Percentiles rank a stretch among this genome's conserved stretches.
phyloP scores from a whole-genome alignment of 805 yeast species.

The Spathaspora boniae region DNA sequence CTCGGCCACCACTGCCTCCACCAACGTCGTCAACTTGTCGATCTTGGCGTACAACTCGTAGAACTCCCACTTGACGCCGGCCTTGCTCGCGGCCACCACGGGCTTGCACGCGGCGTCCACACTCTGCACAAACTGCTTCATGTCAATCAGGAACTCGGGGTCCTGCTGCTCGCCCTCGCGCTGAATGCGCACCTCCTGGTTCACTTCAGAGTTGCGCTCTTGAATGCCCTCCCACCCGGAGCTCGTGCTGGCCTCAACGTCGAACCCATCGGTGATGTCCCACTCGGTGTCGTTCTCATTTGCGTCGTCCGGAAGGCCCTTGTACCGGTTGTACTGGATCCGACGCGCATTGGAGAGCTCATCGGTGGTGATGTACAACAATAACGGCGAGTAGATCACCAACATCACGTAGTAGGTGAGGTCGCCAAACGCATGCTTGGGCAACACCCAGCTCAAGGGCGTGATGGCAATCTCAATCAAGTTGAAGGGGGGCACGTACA shows the following conservation, averaged over 20 bases:
- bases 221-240: slow-evolving; percentile 28
- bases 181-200: slow-evolving; percentile 44
- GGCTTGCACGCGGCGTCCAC: slow-evolving; percentile 57
- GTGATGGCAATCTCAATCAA: slow-evolving; percentile 52
- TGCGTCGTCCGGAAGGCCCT: slow-evolving; percentile 69
- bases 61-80: slow-evolving; percentile 63
- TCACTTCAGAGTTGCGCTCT: slow-evolving; percentile 36
- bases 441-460: slow-evolving; percentile 32
- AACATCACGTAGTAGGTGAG: slow-evolving; percentile 60
- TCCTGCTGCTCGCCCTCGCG: slow-evolving; percentile 63
- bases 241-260: slow-evolving; percentile 28
- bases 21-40: slow-evolving; percentile 41
- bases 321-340: slow-evolving; percentile 65
- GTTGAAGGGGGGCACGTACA: slow-evolving; percentile 83
- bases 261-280: slow-evolving; percentile 77
- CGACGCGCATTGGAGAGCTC: slow-evolving; percentile 69
- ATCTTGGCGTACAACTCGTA: slow-evolving; percentile 52
- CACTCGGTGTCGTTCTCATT: slow-evolving; percentile 76
- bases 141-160: slow-evolving; percentile 59
- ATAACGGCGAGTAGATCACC: slow-evolving; percentile 63
- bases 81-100: slow-evolving; percentile 48
- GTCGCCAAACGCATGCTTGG: slow-evolving; percentile 27
- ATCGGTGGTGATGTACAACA: slow-evolving; percentile 55
- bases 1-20: slow-evolving; percentile 35
- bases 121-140: slow-evolving; percentile 46